Base-by-base conservation (phyloP, 768 basidiomycete species). In the Royoungia palumana region DNA sequence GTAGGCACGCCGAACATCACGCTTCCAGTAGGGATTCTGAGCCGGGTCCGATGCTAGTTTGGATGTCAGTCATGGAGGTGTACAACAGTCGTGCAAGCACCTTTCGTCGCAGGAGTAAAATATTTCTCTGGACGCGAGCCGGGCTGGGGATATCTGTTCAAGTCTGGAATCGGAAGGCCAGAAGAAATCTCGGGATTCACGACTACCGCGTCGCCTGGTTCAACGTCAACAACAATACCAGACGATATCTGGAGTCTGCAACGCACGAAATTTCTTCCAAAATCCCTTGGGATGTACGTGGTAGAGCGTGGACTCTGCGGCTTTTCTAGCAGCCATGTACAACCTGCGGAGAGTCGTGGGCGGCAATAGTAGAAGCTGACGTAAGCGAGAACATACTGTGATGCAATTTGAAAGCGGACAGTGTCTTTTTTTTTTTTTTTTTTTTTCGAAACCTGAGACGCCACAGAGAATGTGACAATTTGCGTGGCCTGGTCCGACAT, bases 221-320 rank as follows among this genome's bases (percentile, higher is more conserved):
- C 49, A 35, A 27, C 41, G 41, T 55, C 4, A 54, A 44, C 53
- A 24, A 50, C 21, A 36, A 16, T 17, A 35, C 35, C 24, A 17
- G 25, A 20, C 37, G n/a, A 46, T 14, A 24, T 2, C 27, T 17
- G 35, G 8, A 24, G 24, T 13, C 19, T 36, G 28, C 3, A 34
- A 76, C 90, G 51, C 59, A 93, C 93, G 82, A 64, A 96, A 92
- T 74, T 88, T 92, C 81, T 94, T 95, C 94, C 94, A 95, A 67
- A 95, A 94, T 9, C 94, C 93, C 69, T 86, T 83, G 21, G 88
- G 85, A 60, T 80, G 82, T 59, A 92, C 80, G 65, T 96, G 94
- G 70, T 96, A 96, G 38, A 92, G 78, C 3, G 89, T 94, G 32
- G 87, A 84, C 63, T 96, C 91, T 55, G 91, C 89, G 24, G 77